Conservation (phyloP, 2,329 filamentous ascomycete species). For the Penicillium sp. region DNA sequence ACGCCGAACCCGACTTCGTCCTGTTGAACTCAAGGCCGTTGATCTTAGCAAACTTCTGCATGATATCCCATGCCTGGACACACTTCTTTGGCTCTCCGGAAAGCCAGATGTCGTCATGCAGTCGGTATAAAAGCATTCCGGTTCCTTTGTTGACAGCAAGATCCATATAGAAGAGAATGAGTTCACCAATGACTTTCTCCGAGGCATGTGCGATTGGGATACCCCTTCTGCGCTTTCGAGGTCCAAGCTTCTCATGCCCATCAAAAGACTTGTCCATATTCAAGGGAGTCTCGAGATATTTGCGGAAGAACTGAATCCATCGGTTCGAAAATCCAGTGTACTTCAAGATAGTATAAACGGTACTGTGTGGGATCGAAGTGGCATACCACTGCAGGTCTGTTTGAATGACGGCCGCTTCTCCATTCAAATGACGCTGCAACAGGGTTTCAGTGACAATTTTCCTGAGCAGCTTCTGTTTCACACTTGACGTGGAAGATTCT, state of each 20-base stretch:
- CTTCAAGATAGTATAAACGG: background rate
- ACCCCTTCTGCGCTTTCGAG: background rate
- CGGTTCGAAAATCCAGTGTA: background rate
- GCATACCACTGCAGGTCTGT: constrained; percentile 16
- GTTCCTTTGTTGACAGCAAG: background rate
- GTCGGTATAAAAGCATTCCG: background rate
- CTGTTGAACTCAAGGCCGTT: background rate
- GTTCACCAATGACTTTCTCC: background rate
- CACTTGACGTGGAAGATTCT: background rate
- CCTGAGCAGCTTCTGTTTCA: background rate
- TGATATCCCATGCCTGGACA: background rate
- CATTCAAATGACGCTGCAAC: background rate
- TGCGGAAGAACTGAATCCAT: background rate
- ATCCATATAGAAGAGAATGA: background rate
- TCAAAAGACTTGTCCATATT: background rate
- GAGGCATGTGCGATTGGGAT: background rate
- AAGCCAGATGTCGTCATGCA: background rate
- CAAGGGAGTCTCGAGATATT: background rate
- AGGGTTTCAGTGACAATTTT: background rate
- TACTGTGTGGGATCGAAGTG: constrained; percentile 11
- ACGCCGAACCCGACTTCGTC: background rate
- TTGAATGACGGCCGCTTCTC: background rate
- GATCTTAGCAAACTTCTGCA: background rate
- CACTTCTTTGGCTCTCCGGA: background rate
- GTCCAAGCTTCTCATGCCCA: background rate